A percentile compares a stretch with the other conserved stretches of the same genome.
These are phyloP conservation scores for Aurifilum marmelostoma DNA, from an alignment of 2,329 filamentous ascomycete species.

Conservation along the genomic window DNA sequence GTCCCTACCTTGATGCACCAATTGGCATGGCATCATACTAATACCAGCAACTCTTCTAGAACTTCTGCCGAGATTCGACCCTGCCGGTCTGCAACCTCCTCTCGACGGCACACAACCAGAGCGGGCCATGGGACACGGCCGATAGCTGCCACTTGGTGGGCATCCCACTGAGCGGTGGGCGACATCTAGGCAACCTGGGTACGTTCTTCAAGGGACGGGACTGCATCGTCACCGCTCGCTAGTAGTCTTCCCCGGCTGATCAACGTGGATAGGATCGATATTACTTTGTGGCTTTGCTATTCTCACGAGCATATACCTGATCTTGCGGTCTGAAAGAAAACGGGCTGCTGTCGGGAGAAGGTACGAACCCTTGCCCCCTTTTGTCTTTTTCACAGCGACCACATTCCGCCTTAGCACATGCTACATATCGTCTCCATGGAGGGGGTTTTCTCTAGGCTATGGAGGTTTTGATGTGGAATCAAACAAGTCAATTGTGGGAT, in stretches of 20 bases:
- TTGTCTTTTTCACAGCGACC: not conserved
- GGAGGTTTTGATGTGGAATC: too few species aligned
- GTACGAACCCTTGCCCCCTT: slow-evolving; percentile 59
- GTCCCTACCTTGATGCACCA: slow-evolving; percentile 32
- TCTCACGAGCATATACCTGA: slow-evolving; percentile 63
- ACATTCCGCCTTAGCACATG: too few species aligned
- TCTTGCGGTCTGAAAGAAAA: slow-evolving; percentile 85
- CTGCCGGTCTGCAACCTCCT: slow-evolving; percentile 85
- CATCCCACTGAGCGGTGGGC: slow-evolving; percentile 68
- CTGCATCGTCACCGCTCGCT: not conserved
- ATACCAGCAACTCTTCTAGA: slow-evolving; percentile 48
- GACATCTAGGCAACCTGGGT: slow-evolving; percentile 82
- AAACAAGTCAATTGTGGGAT: too few species aligned
- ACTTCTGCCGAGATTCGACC: slow-evolving; percentile 83
- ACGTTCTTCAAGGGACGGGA: slow-evolving; percentile 39
- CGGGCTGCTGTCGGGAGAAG: slow-evolving; percentile 91
- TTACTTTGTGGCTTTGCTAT: slow-evolving; percentile 80
- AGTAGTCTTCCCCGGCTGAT: slow-evolving; percentile 29
- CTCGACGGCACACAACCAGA: slow-evolving; percentile 60
- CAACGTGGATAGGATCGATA: slow-evolving; percentile 64
- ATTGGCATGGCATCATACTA: slow-evolving; percentile 30
- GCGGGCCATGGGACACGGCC: slow-evolving; percentile 53
- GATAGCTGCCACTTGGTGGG: slow-evolving; percentile 74
- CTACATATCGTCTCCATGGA: not conserved
- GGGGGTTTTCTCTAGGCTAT: too few species aligned